These are phyloP conservation scores for Xylaria curta DNA, from an alignment of 495 filamentous ascomycete species.

Conservation along the genomic window DNA sequence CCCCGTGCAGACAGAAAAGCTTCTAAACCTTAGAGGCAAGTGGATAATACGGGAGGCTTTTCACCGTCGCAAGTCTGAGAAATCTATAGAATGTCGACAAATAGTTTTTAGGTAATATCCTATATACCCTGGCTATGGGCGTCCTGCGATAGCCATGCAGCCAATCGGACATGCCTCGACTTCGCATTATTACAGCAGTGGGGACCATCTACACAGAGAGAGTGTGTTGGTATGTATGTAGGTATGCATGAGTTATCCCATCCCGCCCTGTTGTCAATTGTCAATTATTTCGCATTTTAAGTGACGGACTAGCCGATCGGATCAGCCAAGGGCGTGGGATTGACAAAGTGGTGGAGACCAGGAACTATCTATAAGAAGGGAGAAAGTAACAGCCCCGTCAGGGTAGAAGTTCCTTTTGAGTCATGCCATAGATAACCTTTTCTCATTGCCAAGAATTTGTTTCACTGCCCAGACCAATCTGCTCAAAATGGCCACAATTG, in stretches of 20 bases:
- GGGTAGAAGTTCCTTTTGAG: not conserved
- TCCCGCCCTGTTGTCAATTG: slow-evolving; percentile 7
- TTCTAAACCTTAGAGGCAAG: slow-evolving; percentile 12
- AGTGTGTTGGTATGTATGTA: not conserved
- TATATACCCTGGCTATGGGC: not conserved
- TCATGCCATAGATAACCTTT: not conserved
- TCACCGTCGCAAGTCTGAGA: not conserved
- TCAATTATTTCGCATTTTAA: not conserved
- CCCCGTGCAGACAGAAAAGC: not conserved
- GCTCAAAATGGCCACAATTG: slow-evolving; percentile 16
- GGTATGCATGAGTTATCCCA: too few relatives aligned
- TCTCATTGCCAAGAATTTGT: not conserved
- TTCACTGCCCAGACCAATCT: not conserved
- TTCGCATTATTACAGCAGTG: not conserved
- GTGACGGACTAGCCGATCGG: slow-evolving; percentile 11
- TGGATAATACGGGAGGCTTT: not conserved
- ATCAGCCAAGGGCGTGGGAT: slow-evolving; percentile 16
- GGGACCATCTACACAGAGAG: not conserved
- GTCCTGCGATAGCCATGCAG: not conserved
- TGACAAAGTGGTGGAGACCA: slow-evolving; percentile 8
- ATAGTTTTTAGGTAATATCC: slow-evolving; percentile 1
- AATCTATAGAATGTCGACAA: not conserved
- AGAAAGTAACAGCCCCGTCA: not conserved
- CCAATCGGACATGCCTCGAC: not conserved
- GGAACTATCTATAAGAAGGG: not conserved